Evolutionary conservation across 148 eudicot genomes (phyloP), one percentile per base, ranked within the genome.

Genomic region (Diospyros kaki): DNA sequence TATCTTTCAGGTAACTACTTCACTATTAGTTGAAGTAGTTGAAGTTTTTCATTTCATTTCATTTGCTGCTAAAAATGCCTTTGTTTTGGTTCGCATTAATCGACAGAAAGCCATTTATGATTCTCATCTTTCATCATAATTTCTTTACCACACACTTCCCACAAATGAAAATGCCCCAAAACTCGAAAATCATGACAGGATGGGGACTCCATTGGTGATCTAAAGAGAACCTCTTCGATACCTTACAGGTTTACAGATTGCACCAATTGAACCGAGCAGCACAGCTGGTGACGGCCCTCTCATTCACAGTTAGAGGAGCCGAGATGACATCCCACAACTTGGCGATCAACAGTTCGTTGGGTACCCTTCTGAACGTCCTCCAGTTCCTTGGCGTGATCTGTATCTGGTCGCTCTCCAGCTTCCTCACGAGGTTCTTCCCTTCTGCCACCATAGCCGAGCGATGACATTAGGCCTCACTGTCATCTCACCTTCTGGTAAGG

Each of bases 261-360:
- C 98, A 95, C 84, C 98, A 95, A 71, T 77, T 92, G 86, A 95
- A 95, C 77, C 87, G 98, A 84, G 98, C 98, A 58, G 93, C 97
- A 44, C 98, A 95, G 68, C 93, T 95, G 75, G 97, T 95, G 73
- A 95, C 98, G 8, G 98, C 98, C 71, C 84, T 95, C 44, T 87
- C 96, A 45, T 95, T 90, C 90, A 95, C 98, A 15, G 90, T 95
- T 42, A 89, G 91, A 87, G 98, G 96, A 80, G 94, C 93, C 3
- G 98, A 94, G 86, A 84, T 87, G 94, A 92, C 98, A 60, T 72
- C 96, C 3, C 97, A 95, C 84, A 95, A 90, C 79, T 44, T 92
- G 85, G 97, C 97, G 46, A 95, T 95, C 73, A 95, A 89, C 64
- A 86, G 83, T 52, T 95, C 98, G 28, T 76, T 95, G 81, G 86